Percentiles rank a stretch among this genome's conserved stretches.
These are phyloP conservation scores for Sporormia fimetaria DNA, from an alignment of 495 filamentous ascomycete species.

Conservation along the genomic window DNA sequence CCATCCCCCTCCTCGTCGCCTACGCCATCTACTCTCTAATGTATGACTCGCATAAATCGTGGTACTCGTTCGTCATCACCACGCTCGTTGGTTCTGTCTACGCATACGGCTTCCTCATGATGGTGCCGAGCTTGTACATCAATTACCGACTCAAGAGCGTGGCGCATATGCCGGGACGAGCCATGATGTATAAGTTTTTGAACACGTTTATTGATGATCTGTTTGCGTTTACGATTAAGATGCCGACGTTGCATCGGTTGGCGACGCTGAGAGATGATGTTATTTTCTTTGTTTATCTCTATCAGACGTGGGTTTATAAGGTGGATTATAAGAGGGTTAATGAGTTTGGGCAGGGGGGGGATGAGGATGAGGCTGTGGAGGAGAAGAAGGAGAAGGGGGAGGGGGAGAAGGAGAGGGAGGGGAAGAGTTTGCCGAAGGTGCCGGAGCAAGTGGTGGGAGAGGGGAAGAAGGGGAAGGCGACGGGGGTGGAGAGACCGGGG, in stretches of 20 bases:
- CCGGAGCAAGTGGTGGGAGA: conserved; percentile 29
- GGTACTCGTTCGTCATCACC: conserved; percentile 88
- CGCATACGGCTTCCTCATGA: conserved; percentile 98
- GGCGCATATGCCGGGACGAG: conserved; percentile 90
- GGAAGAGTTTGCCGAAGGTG: conserved; percentile 24
- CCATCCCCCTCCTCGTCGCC: conserved; percentile 75
- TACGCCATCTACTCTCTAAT: conserved; percentile 84
- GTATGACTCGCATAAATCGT: conserved; percentile 94
- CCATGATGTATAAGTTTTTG: conserved; percentile 96
- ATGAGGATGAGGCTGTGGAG: conserved; percentile 60
- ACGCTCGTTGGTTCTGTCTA: conserved; percentile 94
- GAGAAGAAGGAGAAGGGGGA: conserved; percentile 35
- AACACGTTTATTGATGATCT: conserved; percentile 77
- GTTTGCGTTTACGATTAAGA: conserved; percentile 98
- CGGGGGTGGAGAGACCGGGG: conserved; percentile 29
- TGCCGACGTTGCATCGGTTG: conserved; percentile 90
- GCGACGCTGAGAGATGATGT: conserved; percentile 90
- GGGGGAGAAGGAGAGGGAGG: conserved; percentile 32
- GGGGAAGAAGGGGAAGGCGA: conserved; percentile 30
- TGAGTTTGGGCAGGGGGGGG: conserved; percentile 94
- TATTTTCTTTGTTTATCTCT: conserved; percentile 98
- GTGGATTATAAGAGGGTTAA: conserved; percentile 88
- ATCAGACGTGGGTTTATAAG: conserved; percentile 87
- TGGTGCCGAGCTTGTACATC: conserved; percentile 95
- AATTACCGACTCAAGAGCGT: conserved; percentile 96